phyloP scores from a whole-genome alignment of 2,329 filamentous ascomycete genomes.

The Daldinia sp. region DNA sequence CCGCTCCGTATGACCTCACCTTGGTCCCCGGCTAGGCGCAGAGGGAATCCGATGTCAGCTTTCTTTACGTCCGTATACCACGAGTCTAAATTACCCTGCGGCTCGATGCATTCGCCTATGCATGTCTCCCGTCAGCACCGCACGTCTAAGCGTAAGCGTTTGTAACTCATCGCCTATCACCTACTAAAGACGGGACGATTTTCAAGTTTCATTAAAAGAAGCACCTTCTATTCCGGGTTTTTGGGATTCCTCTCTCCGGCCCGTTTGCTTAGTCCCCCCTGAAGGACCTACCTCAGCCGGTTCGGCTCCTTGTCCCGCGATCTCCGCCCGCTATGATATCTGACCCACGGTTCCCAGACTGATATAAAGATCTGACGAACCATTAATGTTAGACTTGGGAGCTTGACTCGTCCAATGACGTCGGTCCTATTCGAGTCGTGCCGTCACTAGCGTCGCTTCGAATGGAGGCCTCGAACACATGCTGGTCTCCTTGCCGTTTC shows the following conservation, averaged over 20 bases:
- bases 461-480: conserved; percentile 30
- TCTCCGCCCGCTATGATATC: conserved; percentile 40
- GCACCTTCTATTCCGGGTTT: conserved; percentile 27
- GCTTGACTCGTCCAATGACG: conserved; percentile 34
- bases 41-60: conserved; percentile 22
- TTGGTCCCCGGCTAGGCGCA: conserved; percentile 32
- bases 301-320: conserved; percentile 41
- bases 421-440: conserved; percentile 26
- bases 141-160: background rate
- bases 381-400: conserved; percentile 14
- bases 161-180: background rate
- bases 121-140: conserved; percentile 23
- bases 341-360: conserved; percentile 35
- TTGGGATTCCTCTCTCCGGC: conserved; percentile 26
- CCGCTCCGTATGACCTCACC: conserved; percentile 29
- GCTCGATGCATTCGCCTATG: conserved; percentile 40
- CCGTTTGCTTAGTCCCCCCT: conserved; percentile 25
- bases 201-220: conserved; percentile 19
- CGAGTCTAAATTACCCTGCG: conserved; percentile 28
- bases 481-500: conserved; percentile 24
- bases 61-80: conserved; percentile 30
- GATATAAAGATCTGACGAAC: conserved; percentile 29
- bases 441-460: conserved; percentile 24
- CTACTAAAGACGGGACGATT: conserved; percentile 8
- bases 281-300: conserved; percentile 42